These are phyloP conservation scores for Ustulina deusta DNA, from an alignment of 2,329 filamentous ascomycete genomes.

Conservation along the genomic window DNA sequence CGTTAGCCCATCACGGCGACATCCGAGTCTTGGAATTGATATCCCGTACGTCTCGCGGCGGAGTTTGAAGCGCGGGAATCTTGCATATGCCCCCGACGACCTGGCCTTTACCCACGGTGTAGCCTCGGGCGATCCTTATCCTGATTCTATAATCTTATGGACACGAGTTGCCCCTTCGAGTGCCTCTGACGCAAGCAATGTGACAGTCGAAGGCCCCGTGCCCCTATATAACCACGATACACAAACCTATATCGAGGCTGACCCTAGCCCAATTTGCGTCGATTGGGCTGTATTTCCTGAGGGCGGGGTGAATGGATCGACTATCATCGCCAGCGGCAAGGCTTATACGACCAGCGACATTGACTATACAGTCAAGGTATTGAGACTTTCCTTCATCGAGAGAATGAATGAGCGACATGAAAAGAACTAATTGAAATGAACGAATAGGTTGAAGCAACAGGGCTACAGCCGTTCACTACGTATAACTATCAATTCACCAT, in stretches of 20 bases:
- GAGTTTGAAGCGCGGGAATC: constrained; percentile 57
- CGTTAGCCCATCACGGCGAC: constrained; percentile 72
- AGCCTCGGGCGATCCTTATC: constrained; percentile 61
- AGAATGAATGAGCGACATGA: not conserved
- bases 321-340: constrained; percentile 65
- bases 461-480: constrained; percentile 49
- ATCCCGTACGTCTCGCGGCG: constrained; percentile 71
- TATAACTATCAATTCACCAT: constrained; percentile 53
- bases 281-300: constrained; percentile 69
- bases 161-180: constrained; percentile 60
- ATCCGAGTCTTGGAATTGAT: constrained; percentile 73
- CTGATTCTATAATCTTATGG: constrained; percentile 70
- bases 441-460: constrained; percentile 65
- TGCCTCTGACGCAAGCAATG: constrained; percentile 61
- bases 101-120: constrained; percentile 75
- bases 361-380: constrained; percentile 79
- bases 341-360: constrained; percentile 79
- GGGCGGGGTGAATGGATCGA: constrained; percentile 51
- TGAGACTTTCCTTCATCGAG: not conserved
- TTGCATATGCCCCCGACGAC: constrained; percentile 57
- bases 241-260: constrained; percentile 58
- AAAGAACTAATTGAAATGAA: constrained; percentile 14
- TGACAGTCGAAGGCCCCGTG: constrained; percentile 58
- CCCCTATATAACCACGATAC: constrained; percentile 62
- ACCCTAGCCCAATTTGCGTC: constrained; percentile 70